A percentile compares a stretch with the other conserved stretches of the same genome.
These are phyloP conservation scores for Fusarium sp. DNA, from an alignment of 2,329 filamentous ascomycete genomes.

Conservation along the genomic window DNA sequence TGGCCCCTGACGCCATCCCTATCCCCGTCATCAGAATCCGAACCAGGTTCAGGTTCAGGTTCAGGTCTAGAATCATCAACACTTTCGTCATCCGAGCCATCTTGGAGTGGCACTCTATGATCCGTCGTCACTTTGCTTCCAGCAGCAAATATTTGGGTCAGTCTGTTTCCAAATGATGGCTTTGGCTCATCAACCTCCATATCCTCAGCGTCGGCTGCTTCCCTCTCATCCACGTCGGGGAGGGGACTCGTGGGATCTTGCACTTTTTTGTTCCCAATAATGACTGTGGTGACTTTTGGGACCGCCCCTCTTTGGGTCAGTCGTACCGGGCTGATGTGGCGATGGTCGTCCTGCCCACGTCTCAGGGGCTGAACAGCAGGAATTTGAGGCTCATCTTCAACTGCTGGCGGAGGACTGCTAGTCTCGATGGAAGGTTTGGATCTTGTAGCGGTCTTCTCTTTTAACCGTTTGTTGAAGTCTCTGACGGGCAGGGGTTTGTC, in stretches of 20 bases:
- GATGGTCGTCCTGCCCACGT: neutral
- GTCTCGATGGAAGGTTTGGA: neutral
- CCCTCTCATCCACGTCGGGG: neutral
- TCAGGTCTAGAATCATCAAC: neutral
- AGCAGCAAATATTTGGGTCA: conserved; percentile 36
- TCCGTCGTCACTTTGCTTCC: neutral
- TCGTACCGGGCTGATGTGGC: conserved; percentile 1
- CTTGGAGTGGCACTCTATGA: neutral
- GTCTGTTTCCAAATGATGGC: conserved; percentile 31
- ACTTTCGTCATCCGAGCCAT: conserved; percentile 26
- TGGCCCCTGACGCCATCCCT: neutral
- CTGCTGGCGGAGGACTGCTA: neutral
- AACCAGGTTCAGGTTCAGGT: neutral
- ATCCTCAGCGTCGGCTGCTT: neutral
- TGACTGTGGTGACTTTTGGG: conserved; percentile 28
- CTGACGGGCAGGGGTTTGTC: conserved; percentile 42
- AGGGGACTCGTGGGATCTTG: conserved; percentile 2
- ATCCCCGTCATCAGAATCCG: conserved; percentile 1
- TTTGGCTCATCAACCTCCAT: conserved; percentile 9
- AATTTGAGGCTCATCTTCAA: conserved; percentile 29
- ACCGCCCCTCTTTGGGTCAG: conserved; percentile 1
- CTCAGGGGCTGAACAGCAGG: conserved; percentile 23
- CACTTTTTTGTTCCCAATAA: conserved; percentile 34
- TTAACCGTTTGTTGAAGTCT: conserved; percentile 51
- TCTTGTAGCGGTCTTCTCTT: conserved; percentile 27